These are phyloP conservation scores for Hordeum marinum DNA, from an alignment of 176 grass and related monocot species.

Conservation along the genomic window DNA sequence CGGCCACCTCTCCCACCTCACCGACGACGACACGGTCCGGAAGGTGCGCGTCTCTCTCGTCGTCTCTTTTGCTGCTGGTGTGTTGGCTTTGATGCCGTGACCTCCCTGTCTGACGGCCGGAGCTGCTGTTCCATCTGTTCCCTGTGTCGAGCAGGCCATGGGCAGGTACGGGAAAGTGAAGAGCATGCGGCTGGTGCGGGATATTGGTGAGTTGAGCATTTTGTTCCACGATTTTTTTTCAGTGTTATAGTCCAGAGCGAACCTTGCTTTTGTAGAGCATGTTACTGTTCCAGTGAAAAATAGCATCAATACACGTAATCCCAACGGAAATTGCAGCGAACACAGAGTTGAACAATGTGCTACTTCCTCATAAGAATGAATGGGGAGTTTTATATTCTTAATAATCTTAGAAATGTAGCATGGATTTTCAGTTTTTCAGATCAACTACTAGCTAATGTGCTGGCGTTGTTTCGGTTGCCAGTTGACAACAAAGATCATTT, in stretches of 20 bases:
- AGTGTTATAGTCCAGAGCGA: not conserved
- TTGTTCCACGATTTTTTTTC: not conserved
- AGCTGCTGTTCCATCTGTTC: slow-evolving; percentile 7
- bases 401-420: not conserved
- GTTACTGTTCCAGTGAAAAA: not conserved
- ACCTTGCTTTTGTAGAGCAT: not conserved
- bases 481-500: not conserved
- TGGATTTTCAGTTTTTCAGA: not conserved
- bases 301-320: not conserved
- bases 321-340: not conserved
- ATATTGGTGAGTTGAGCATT: slow-evolving; percentile 55
- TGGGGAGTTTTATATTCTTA: not conserved
- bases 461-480: not conserved
- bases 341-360: not conserved
- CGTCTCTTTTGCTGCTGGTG: too few relatives aligned
- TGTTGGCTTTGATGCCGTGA: not conserved
- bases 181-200: slow-evolving; percentile 64
- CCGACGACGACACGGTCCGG: slow-evolving; percentile 62
- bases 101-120: slow-evolving; percentile 1
- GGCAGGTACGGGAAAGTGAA: slow-evolving; percentile 85
- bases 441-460: not conserved
- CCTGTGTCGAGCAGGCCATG: slow-evolving; percentile 50
- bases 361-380: not conserved
- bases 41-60: slow-evolving; percentile 48
- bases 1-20: slow-evolving; percentile 60